A percentile compares a stretch with the other conserved stretches of the same genome.
These are phyloP conservation scores for Trypanosoma caninum DNA, from an alignment of 208 protist genomes.

Conservation along the genomic window DNA sequence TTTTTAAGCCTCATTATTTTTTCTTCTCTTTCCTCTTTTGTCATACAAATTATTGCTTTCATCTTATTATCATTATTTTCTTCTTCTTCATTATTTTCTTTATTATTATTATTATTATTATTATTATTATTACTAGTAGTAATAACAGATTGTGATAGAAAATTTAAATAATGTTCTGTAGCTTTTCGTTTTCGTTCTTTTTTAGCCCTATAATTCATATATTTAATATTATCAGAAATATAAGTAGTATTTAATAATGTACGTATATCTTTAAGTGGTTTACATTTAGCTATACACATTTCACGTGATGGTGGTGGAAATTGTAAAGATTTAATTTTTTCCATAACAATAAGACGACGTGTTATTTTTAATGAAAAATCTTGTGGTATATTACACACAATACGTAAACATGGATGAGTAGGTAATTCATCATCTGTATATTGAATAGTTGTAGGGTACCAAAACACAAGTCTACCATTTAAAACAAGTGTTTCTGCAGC, in stretches of 20 bases:
- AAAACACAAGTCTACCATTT: constrained; percentile 90
- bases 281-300: constrained; percentile 36
- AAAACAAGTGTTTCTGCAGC: constrained; percentile 84
- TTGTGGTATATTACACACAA: constrained; percentile 79
- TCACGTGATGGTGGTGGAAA: constrained; percentile 35
- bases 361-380: constrained; percentile 79
- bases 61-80: constrained; percentile 19
- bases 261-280: constrained; percentile 52
- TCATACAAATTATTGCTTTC: neutral
- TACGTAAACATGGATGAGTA: constrained; percentile 83
- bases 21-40: neutral
- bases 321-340: constrained; percentile 41
- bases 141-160: too few species aligned
- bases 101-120: too few species aligned
- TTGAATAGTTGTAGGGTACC: constrained; percentile 91
- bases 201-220: constrained; percentile 68
- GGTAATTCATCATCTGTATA: constrained; percentile 90
- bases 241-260: constrained; percentile 58
- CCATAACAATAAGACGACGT: constrained; percentile 68
- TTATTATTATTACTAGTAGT: too few species aligned
- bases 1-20: neutral
- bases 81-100: too few species aligned
- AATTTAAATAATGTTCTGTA: too few species aligned
- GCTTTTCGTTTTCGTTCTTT: too few species aligned
- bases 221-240: constrained; percentile 61